phyloP scores from a whole-genome alignment of 2,329 filamentous ascomycete species.

The Ascochyta lentis region DNA sequence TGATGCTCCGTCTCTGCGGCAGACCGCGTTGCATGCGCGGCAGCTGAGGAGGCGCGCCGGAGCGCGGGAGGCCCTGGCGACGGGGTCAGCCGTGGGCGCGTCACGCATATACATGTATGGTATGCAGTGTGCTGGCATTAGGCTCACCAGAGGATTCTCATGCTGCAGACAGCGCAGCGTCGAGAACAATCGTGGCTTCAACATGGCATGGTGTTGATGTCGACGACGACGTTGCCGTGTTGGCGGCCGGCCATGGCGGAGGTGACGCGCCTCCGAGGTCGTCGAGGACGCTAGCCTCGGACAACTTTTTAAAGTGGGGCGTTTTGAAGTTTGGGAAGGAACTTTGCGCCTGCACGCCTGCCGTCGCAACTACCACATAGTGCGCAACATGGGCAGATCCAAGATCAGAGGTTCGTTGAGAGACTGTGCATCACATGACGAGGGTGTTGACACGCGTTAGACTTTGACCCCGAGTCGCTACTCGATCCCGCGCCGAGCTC shows the following conservation, averaged over 20 bases:
- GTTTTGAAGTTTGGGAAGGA: conserved; percentile 16
- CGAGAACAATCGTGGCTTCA: conserved; percentile 62
- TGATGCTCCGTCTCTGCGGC: conserved; percentile 80
- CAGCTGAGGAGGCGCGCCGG: conserved; percentile 69
- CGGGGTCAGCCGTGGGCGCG: conserved; percentile 13
- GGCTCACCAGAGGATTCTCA: conserved; percentile 82
- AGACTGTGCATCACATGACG: accelerated
- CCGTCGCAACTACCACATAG: conserved; percentile 6
- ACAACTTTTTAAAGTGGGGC: conserved; percentile 23
- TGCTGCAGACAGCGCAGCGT: conserved; percentile 62
- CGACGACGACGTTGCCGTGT: conserved; percentile 8
- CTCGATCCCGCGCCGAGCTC: conserved; percentile 62
- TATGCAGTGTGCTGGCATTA: background rate
- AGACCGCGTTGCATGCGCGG: conserved; percentile 81
- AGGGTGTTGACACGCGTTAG: conserved; percentile 52
- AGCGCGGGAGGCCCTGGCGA: conserved; percentile 79
- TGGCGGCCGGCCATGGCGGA: conserved; percentile 10
- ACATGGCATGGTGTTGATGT: conserved; percentile 41
- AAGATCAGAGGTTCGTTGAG: conserved; percentile 37
- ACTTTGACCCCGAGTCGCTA: conserved; percentile 79
- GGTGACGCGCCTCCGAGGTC: conserved; percentile 28
- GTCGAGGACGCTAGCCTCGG: background rate
- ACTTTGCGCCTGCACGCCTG: conserved; percentile 20
- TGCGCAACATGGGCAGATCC: conserved; percentile 37
- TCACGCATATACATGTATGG: background rate